These are phyloP conservation scores for Vachellia collinsii DNA, from an alignment of 306 rosid genomes.

Conservation along the genomic window DNA sequence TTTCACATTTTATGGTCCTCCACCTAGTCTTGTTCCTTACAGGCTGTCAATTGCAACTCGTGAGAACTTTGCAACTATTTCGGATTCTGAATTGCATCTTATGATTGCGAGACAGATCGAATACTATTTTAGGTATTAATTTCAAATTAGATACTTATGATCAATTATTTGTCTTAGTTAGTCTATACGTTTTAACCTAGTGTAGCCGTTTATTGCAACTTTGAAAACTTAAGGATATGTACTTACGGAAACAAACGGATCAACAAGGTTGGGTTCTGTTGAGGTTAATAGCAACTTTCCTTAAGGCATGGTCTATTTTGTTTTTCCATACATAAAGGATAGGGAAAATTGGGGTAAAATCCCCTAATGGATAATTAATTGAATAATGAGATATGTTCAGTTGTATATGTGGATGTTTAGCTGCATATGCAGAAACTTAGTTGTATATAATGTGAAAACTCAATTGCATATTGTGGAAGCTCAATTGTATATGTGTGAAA, in stretches of 20 bases:
- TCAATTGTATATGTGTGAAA: no score
- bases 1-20: conserved; percentile 56
- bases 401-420: no score
- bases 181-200: no score
- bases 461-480: no score
- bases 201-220: conserved; percentile 58
- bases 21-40: conserved; percentile 60
- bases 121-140: conserved; percentile 82
- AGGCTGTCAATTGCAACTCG: conserved; percentile 53
- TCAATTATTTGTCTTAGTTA: no score
- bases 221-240: conserved; percentile 78
- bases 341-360: no score
- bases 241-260: conserved; percentile 85
- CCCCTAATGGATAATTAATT: no score
- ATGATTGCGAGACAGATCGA: conserved; percentile 79
- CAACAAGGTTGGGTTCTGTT: conserved; percentile 87
- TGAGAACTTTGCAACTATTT: conserved; percentile 32
- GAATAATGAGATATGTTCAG: no score
- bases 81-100: conserved; percentile 64
- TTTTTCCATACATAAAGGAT: no score
- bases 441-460: no score
- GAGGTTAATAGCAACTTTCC: conserved; percentile 75
- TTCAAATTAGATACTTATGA: conserved; percentile 17
- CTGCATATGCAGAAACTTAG: no score
- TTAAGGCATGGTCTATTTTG: no score